Base-by-base conservation (phyloP, 1,139 yeast genomes). In the Tardiomyces depauwii region DNA sequence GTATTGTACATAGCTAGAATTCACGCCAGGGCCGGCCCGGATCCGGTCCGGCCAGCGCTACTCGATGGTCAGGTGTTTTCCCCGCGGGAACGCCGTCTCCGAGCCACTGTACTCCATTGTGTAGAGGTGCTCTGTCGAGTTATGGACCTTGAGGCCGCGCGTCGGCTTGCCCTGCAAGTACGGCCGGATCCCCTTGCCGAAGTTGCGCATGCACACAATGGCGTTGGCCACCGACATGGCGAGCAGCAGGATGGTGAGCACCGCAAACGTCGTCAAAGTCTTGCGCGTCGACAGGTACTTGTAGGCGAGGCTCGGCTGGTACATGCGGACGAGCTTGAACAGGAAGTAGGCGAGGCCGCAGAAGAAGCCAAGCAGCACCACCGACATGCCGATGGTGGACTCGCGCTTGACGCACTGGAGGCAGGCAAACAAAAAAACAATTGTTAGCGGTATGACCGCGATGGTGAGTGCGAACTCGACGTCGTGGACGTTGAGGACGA, bases 381-480 rank as follows among this genome's bases (percentile, higher is more conserved):
- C 45, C 1, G 55, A 36, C 44, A 73, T 62, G 25, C 71, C 65
- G 41, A 49, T 39, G 21, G 54, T 49, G 44, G 58, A 55, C 50
- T 76, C 80, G 44, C 68, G 60, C 16, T 71, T 60, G 23, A 70
- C 67, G 1, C 70, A 70, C 38, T 66, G 54, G 48, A 72, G 71
- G 46, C 74, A 68, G 21, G 66, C 49, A 23, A 66, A 52, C 19
- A 76, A 60, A 14, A 73, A 54, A 3, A 71, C 36, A 2, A 75
- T 58, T 0, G 79, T 73, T 23, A 72, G 53, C 2, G 80, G 80
- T 25, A 75, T 62, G 43, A 74, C 77, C 28, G 71, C 65, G 18
- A 74, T 65, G 0, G 80, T 76, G 41, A 76, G 62, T 2, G 68
- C 73, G 54, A 75, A 76, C 54, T 76, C 80, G 13, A 64, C 64